Percentiles rank a stretch among this genome's conserved stretches.
Evolutionary conservation across 768 basidiomycete genomes (phyloP).

Genomic region (Lactarius sp.): DNA sequence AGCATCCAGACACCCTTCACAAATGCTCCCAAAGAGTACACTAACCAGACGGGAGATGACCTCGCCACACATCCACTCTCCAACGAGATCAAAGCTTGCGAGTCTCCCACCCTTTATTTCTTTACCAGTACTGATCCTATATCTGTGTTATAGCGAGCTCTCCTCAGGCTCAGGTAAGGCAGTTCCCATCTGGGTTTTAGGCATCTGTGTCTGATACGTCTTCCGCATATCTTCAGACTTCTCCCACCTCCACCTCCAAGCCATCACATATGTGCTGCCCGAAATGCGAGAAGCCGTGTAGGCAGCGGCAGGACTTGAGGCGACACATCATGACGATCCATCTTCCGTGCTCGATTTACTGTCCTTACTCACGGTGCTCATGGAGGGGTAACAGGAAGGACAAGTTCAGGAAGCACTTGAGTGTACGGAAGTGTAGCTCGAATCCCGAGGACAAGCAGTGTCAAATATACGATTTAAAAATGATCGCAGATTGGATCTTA

Average conservation of each 20-base stretch:
- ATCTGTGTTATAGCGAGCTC: no score
- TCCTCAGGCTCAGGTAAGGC: no score
- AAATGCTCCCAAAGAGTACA: no score
- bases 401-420: neutral
- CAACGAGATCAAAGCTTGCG: no score
- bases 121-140: no score
- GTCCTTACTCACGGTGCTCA: neutral
- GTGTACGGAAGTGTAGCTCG: no score
- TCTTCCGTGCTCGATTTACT: neutral
- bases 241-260: neutral
- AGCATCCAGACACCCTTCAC: no score
- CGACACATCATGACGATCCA: neutral
- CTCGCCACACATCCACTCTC: no score
- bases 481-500: neutral
- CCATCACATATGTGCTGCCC: neutral
- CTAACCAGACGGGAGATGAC: no score
- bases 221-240: neutral
- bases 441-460: neutral
- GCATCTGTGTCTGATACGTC: no score
- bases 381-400: neutral
- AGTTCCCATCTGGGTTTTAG: slow-evolving; percentile 29
- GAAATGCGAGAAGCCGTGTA: neutral
- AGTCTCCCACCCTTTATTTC: no score
- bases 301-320: neutral
- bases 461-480: neutral